These are phyloP conservation scores for Fusarium sambucinum DNA, from an alignment of 2,329 filamentous ascomycete species.

Conservation along the genomic window DNA sequence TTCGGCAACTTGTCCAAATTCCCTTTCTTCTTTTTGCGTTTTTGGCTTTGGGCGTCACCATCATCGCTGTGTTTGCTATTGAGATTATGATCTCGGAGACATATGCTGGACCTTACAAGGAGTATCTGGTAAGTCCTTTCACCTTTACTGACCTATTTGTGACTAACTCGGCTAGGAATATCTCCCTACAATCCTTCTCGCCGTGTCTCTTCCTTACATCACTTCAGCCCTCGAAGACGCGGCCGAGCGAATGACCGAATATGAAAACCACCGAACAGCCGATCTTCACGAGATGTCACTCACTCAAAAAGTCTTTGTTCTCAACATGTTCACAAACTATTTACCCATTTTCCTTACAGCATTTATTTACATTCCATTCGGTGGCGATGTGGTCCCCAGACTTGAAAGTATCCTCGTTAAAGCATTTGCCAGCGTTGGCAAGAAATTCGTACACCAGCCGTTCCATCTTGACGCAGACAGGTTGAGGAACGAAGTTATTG, in stretches of 20 bases:
- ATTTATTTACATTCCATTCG: slow-evolving; percentile 84
- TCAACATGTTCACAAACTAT: slow-evolving; percentile 86
- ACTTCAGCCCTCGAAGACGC: slow-evolving; percentile 71
- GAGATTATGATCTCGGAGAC: slow-evolving; percentile 82
- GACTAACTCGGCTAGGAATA: slow-evolving; percentile 66
- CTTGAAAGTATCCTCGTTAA: slow-evolving; percentile 70
- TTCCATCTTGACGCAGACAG: slow-evolving; percentile 76
- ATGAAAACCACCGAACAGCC: slow-evolving; percentile 80
- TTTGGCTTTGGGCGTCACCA: slow-evolving; percentile 72
- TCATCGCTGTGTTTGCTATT: slow-evolving; percentile 76
- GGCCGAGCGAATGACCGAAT: slow-evolving; percentile 73
- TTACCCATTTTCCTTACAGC: slow-evolving; percentile 80
- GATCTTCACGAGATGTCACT: slow-evolving; percentile 76
- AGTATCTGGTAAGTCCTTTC: slow-evolving; percentile 65
- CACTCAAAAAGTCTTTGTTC: slow-evolving; percentile 79
- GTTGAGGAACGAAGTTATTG: slow-evolving; percentile 79
- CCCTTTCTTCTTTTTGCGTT: slow-evolving; percentile 74
- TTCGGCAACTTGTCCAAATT: slow-evolving; percentile 75
- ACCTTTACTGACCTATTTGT: accelerated
- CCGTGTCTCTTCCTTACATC: slow-evolving; percentile 74
- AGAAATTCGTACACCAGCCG: slow-evolving; percentile 64
- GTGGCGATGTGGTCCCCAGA: slow-evolving; percentile 73
- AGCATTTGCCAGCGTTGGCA: slow-evolving; percentile 58
- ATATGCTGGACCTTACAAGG: slow-evolving; percentile 77
- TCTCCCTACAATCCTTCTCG: slow-evolving; percentile 77